Percentiles rank a stretch among this genome's conserved stretches.
Conservation (phyloP, 441 rosid genomes). For the Pelargonium fulgidum region DNA sequence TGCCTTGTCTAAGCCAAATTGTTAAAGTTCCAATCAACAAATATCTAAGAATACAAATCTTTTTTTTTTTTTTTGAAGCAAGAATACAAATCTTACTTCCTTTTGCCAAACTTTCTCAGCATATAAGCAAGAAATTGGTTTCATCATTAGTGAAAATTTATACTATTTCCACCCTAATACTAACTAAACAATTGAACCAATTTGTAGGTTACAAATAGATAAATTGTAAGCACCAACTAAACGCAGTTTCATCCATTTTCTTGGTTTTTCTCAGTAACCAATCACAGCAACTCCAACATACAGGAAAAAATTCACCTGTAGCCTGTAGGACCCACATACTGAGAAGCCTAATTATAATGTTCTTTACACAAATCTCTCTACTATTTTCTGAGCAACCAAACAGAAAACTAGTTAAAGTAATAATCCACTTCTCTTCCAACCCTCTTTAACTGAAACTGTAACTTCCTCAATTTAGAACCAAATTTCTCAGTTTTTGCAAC, state of each 20-base stretch:
- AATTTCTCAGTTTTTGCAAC: no score
- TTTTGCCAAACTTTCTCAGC: background rate
- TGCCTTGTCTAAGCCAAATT: background rate
- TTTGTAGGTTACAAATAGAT: background rate
- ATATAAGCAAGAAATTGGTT: no score
- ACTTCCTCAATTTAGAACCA: no score
- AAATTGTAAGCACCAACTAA: background rate
- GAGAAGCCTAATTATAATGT: no score
- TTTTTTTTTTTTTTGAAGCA: background rate
- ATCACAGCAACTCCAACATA: background rate
- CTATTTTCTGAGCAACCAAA: constrained; percentile 9
- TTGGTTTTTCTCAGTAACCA: constrained; percentile 1
- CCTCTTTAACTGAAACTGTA: no score
- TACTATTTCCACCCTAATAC: no score
- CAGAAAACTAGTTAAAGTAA: background rate
- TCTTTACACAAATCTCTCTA: no score
- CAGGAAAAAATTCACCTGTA: background rate
- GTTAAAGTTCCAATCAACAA: background rate
- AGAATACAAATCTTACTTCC: background rate
- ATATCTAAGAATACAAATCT: background rate
- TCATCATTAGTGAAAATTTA: no score
- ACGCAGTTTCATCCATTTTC: background rate
- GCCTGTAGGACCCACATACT: constrained; percentile 4
- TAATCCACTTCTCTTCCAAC: no score
- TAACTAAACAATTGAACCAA: no score